Conservation (phyloP, 2,329 filamentous ascomycete species). For the Sclerotinia glacialis region DNA sequence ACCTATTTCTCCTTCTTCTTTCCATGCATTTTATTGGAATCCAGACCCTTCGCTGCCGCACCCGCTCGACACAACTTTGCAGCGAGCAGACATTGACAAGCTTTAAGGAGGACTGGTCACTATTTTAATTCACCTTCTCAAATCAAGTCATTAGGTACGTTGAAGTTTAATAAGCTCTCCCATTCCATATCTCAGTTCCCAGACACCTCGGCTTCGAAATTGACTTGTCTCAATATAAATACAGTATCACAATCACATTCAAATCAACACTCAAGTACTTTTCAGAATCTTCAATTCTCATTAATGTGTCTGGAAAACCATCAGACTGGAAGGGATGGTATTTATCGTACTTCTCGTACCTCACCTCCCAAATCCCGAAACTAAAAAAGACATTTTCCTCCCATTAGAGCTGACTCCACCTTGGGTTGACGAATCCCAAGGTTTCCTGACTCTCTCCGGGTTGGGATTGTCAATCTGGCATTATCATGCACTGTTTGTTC, state of each 20-base stretch:
- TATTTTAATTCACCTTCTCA: neutral
- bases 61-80: neutral
- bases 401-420: constrained; percentile 11
- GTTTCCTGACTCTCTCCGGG: constrained; percentile 6
- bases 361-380: neutral
- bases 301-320: neutral
- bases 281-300: neutral
- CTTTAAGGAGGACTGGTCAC: neutral
- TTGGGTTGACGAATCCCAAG: neutral
- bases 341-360: neutral
- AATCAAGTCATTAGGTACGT: too few species aligned
- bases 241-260: neutral
- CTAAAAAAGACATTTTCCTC: neutral
- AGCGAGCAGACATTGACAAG: fast-evolving
- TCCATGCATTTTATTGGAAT: neutral
- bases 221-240: neutral
- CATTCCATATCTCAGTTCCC: neutral
- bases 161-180: fast-evolving
- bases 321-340: constrained; percentile 1
- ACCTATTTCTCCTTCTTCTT: neutral
- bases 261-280: neutral
- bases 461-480: neutral
- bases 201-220: neutral
- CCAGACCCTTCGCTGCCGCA: neutral
- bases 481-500: neutral